phyloP scores from a whole-genome alignment of 2,329 filamentous ascomycete genomes.

The Pestalotiopsis sp. region DNA sequence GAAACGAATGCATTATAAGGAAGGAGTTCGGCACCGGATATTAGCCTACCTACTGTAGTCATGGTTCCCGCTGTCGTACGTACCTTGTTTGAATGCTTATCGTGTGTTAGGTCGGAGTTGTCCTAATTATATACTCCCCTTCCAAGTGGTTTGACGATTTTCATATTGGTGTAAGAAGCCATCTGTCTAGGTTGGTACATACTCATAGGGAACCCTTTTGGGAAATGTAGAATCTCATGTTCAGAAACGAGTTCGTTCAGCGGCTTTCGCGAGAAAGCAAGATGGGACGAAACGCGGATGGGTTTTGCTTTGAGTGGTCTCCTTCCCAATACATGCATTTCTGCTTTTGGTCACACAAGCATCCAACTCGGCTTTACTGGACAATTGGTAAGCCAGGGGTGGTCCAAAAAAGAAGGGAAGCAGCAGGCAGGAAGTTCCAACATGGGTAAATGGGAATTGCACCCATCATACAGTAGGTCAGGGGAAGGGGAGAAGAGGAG shows the following conservation, averaged over 20 bases:
- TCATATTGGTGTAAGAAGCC: not conserved
- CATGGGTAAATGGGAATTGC: not conserved
- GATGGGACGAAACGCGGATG: not conserved
- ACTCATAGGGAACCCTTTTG: not conserved
- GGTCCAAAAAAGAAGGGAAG: not conserved
- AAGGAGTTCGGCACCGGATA: not conserved
- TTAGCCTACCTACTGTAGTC: not conserved
- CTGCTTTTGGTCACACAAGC: not conserved
- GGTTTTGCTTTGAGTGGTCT: constrained; percentile 9
- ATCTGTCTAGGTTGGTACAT: not conserved
- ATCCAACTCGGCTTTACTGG: not conserved
- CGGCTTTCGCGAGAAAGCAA: not conserved
- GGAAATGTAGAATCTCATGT: not conserved
- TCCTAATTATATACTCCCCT: not conserved
- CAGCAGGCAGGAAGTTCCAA: not conserved
- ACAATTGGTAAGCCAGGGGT: not conserved
- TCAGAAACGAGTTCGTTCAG: not conserved
- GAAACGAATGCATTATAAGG: not conserved
- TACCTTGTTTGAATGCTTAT: not conserved
- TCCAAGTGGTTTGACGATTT: not conserved
- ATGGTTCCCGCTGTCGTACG: not conserved
- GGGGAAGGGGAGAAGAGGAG: not conserved
- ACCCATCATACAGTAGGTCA: not conserved
- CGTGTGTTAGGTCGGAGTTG: not conserved
- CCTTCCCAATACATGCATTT: constrained; percentile 9